Evolutionary conservation across 768 basidiomycete species (phyloP), one percentile per base, ranked within the genome.

Genomic region (Dioszegia crocea): DNA sequence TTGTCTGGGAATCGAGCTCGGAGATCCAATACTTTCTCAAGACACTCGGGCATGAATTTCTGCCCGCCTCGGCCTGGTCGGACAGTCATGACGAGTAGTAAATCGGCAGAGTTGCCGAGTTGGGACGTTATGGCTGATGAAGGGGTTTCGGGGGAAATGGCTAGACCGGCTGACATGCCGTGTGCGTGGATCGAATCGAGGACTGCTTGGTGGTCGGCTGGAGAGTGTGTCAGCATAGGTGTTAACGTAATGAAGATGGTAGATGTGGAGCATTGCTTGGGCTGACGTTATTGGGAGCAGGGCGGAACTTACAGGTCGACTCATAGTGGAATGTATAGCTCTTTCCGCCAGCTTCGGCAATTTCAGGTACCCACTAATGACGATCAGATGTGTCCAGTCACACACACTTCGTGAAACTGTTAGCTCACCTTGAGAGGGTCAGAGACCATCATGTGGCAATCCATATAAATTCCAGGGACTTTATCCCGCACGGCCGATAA

Each of bases 371-470:
- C 96, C 96, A 98, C 91, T 98, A 66, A n/a, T n/a, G n/a, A n/a
- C n/a, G n/a, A 65, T 50, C 31, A 3, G 19, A 6, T 16, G n/a
- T 33, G 9, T 4, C 19, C n/a, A 48, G 36, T 16, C 21, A 38
- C 10, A 44, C 14, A n/a, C 8, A n/a, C n/a, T n/a, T n/a, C n/a
- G n/a, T n/a, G n/a, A n/a, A n/a, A n/a, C n/a, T n/a, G n/a, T n/a
- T n/a, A n/a, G n/a, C 70, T 48, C 65, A 90, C 93, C 82, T 87
- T 86, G 72, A 88, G 89, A 10, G 96, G 96, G 48, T 97, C 81
- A 0, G 91, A 77, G 19, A 99, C 96, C 96, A 99, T 99, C 96
- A 98, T 98, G 79, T 99, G 96, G 78, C 93, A 97, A 78, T 99
- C 96, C 94, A 99, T 98, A 81, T 92, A 98, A 67, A 97, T 96